Percentiles rank a stretch among this genome's conserved stretches.
phyloP scores from a whole-genome alignment of 1,139 yeast genomes.

The Kurtzmaniella quercitrusa region DNA sequence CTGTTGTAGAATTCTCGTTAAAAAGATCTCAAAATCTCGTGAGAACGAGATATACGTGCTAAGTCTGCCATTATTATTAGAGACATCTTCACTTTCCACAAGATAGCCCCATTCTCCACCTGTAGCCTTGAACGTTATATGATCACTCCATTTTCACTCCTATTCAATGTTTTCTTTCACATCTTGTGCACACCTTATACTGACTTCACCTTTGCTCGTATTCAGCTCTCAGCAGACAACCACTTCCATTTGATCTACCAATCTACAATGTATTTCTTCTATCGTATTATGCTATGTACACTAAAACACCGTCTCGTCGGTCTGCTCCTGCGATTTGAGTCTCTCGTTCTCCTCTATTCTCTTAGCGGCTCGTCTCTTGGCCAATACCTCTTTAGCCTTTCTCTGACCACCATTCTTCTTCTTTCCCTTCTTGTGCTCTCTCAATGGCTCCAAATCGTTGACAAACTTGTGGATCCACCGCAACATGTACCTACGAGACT shows the following conservation, averaged over 20 bases:
- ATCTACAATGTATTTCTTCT: background rate
- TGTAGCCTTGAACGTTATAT: no score
- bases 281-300: background rate
- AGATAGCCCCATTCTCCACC: no score
- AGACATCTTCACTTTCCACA: no score
- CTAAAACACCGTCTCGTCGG: constrained; percentile 1
- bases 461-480: constrained; percentile 46
- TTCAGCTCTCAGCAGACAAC: background rate
- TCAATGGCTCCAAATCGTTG: constrained; percentile 54
- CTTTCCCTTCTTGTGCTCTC: constrained; percentile 59
- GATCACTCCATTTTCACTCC: no score
- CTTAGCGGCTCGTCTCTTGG: constrained; percentile 63
- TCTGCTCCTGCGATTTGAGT: constrained; percentile 13
- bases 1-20: no score
- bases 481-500: constrained; percentile 63
- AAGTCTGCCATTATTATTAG: no score
- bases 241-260: no score
- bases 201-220: no score
- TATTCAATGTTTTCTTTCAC: no score
- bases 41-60: no score
- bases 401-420: constrained; percentile 92
- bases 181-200: no score
- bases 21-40: no score
- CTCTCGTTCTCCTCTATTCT: constrained; percentile 40
- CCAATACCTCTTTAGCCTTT: constrained; percentile 63